Percentiles rank a stretch among this genome's conserved stretches.
Evolutionary conservation across 441 rosid species (phyloP).

Genomic region (Adansonia rubrostipa): DNA sequence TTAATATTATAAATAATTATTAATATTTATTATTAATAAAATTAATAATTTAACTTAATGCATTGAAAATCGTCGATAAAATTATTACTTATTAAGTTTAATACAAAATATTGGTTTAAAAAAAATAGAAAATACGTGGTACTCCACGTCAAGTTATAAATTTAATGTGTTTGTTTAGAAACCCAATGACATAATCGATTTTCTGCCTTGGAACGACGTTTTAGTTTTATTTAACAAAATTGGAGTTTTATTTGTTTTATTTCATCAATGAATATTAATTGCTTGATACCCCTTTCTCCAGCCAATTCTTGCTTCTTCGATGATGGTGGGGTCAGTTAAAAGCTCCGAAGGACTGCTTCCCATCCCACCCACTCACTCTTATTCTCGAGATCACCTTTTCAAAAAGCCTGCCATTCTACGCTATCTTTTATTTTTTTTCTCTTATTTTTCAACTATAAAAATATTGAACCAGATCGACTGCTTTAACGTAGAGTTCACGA

Average conservation of each 20-base stretch:
- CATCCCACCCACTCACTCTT: background rate
- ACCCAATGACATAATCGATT: no score
- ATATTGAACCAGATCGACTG: background rate
- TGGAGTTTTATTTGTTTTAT: background rate
- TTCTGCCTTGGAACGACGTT: no score
- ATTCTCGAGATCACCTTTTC: background rate
- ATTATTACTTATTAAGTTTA: no score
- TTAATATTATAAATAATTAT: no score
- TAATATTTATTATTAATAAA: no score
- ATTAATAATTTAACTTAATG: no score
- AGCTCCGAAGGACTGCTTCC: background rate
- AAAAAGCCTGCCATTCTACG: background rate
- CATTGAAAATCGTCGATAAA: no score
- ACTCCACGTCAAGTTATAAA: no score
- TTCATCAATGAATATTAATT: background rate
- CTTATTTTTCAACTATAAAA: background rate
- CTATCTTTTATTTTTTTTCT: background rate
- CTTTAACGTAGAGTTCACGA: background rate
- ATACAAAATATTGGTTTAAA: no score
- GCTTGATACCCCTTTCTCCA: background rate
- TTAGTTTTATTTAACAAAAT: background rate
- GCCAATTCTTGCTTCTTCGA: background rate
- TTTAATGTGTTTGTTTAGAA: no score
- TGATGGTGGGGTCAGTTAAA: slow-evolving; percentile 9
- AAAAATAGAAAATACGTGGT: no score